A percentile compares a stretch with the other conserved stretches of the same genome.
Conservation (phyloP, 768 basidiomycete species). For the Leccinum imitatum region DNA sequence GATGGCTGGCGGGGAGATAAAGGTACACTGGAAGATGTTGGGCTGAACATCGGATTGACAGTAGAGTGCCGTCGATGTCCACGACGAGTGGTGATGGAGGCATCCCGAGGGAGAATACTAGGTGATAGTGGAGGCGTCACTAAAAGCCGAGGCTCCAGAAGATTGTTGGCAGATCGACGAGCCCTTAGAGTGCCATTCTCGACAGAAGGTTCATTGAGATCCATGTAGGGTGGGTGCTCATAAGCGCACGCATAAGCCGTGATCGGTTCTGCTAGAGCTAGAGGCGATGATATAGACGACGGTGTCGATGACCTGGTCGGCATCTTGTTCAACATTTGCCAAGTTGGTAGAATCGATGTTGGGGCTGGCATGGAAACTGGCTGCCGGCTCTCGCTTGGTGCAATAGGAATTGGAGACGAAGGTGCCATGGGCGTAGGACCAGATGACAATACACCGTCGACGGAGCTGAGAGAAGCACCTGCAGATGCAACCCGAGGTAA, state of each 20-base stretch:
- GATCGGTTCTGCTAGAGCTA: slow-evolving; percentile 83
- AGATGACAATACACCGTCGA: slow-evolving; percentile 38
- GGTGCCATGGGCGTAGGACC: slow-evolving; percentile 74
- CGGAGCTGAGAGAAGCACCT: slow-evolving; percentile 18
- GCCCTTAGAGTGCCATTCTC: slow-evolving; percentile 50
- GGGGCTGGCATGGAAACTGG: slow-evolving; percentile 35
- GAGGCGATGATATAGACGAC: slow-evolving; percentile 83
- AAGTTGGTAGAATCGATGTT: slow-evolving; percentile 46
- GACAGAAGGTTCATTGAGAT: slow-evolving; percentile 52
- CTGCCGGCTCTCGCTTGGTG: slow-evolving; percentile 25
- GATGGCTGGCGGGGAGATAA: slow-evolving; percentile 88
- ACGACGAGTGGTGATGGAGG: slow-evolving; percentile 45
- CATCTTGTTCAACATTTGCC: slow-evolving; percentile 43
- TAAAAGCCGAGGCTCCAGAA: slow-evolving; percentile 62
- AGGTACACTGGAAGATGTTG: slow-evolving; percentile 50
- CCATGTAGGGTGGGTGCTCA: slow-evolving; percentile 62
- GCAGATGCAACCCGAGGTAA: slow-evolving; percentile 14
- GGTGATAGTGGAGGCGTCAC: slow-evolving; percentile 76
- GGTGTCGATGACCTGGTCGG: slow-evolving; percentile 85
- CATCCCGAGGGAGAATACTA: slow-evolving; percentile 53
- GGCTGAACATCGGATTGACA: slow-evolving; percentile 59
- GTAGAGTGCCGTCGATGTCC: slow-evolving; percentile 73
- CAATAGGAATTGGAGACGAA: slow-evolving; percentile 37
- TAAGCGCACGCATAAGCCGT: slow-evolving; percentile 64
- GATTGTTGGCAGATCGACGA: slow-evolving; percentile 63